phyloP scores from a whole-genome alignment of 1,139 yeast species.

The Arxiozyma bovina region DNA sequence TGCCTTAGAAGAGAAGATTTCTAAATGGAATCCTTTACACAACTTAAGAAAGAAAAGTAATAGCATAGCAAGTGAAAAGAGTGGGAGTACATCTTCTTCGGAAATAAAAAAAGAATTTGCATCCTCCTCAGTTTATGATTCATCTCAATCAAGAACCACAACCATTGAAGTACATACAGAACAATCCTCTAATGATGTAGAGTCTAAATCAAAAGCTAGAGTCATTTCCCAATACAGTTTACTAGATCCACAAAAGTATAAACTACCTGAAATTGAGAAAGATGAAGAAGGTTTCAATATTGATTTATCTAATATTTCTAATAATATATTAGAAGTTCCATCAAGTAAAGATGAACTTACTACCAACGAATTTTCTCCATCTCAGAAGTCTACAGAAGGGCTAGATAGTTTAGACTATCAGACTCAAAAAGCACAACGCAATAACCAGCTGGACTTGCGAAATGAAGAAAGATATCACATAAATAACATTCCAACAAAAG shows the following conservation, averaged over 20 bases:
- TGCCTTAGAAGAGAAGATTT: slow-evolving; percentile 20
- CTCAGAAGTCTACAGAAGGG: background rate
- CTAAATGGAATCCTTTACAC: slow-evolving; percentile 25
- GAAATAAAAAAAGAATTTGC: slow-evolving; percentile 3
- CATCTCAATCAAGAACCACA: slow-evolving; percentile 4
- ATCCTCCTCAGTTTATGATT: slow-evolving; percentile 4
- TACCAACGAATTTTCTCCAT: background rate
- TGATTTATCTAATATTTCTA: slow-evolving; percentile 20
- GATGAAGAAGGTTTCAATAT: slow-evolving; percentile 21
- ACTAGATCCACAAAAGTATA: slow-evolving; percentile 15
- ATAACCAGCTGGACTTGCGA: background rate
- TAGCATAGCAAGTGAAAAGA: slow-evolving; percentile 7
- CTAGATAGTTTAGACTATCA: background rate
- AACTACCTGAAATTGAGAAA: slow-evolving; percentile 23
- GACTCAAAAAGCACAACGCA: background rate
- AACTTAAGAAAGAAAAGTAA: slow-evolving; percentile 22
- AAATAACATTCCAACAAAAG: background rate
- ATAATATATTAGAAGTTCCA: background rate
- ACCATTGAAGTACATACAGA: background rate
- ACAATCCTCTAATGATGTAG: background rate
- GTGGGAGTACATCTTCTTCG: background rate
- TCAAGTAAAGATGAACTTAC: background rate
- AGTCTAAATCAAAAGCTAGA: slow-evolving; percentile 2
- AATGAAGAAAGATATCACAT: background rate
- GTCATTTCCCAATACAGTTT: slow-evolving; percentile 12